Conservation (phyloP, 2,329 filamentous ascomycete genomes). For the Mollisiaceae sp. region DNA sequence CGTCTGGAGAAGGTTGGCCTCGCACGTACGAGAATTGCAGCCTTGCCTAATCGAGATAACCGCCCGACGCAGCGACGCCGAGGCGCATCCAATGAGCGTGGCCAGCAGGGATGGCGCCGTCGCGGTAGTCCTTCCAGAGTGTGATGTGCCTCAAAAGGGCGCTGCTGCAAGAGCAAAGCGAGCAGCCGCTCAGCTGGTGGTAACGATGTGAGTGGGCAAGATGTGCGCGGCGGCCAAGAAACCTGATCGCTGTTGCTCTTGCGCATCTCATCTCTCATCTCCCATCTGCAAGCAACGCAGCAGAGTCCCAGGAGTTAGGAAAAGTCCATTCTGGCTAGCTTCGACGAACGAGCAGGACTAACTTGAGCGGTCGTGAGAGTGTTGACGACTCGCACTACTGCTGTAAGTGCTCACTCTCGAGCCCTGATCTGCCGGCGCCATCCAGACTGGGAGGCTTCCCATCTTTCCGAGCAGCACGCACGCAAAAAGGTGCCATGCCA, state of each 20-base stretch:
- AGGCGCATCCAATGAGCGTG: conserved; percentile 37
- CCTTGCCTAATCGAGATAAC: conserved; percentile 42
- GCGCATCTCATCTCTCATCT: conserved; percentile 19
- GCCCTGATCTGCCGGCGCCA: conserved; percentile 37
- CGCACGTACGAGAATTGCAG: conserved; percentile 24
- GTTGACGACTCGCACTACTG: conserved; percentile 2
- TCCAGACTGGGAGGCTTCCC: conserved; percentile 26
- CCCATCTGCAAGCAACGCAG: not conserved
- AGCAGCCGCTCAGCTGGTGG: conserved; percentile 37
- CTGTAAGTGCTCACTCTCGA: conserved; percentile 10
- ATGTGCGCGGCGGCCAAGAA: conserved; percentile 21
- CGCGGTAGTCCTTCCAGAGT: conserved; percentile 37
- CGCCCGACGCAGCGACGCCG: conserved; percentile 38
- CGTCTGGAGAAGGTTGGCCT: conserved; percentile 26
- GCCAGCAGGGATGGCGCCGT: conserved; percentile 34
- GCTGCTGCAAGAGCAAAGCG: conserved; percentile 36
- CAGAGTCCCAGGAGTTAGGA: not conserved
- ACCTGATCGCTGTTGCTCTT: conserved; percentile 18
- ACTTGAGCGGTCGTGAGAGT: not conserved
- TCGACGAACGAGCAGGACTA: not conserved
- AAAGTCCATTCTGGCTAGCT: not conserved
- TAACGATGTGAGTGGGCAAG: conserved; percentile 8
- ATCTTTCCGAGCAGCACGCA: conserved; percentile 30
- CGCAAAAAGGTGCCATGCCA: conserved; percentile 6
- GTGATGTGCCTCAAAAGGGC: conserved; percentile 38